Base-by-base conservation (phyloP, 2,329 filamentous ascomycete genomes). In the Dactylellina haptotyla region DNA sequence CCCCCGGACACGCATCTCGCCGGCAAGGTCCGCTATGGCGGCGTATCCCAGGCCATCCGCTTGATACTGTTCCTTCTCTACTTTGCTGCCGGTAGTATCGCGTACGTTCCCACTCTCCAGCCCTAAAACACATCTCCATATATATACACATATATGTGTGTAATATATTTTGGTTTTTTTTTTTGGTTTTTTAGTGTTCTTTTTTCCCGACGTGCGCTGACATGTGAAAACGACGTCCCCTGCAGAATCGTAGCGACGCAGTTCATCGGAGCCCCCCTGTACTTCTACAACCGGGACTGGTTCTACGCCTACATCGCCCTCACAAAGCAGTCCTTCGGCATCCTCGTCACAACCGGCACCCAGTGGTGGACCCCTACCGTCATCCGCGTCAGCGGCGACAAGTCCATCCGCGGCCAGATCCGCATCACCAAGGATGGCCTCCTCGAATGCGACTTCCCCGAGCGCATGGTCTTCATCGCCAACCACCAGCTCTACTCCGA, bases 401-500 rank as follows among this genome's bases (percentile, higher is more conserved):
- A 86, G 57, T 92, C 89, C 26, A 90, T 96, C 75, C 85, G 88
- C 5, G 90, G 88, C 14, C 90, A 96, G 81, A 86, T 96, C 59
- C 84, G 84, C 74, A 84, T 89, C 75, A 89, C 87, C 4, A 81
- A 84, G 2, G 90, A 93, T 78, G 92, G 92, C 12, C 86, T 88
- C 61, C 85, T 96, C 34, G 85, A 92, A 78, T 93, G 91, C 80
- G 84, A 87, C 76, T 96, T 96, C 76, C 91, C 92, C 0, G 89
- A 95, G 79, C 87, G 92, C 53, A 83, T 96, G 79, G 86, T 96
- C 25, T 83, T 96, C 82, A 91, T 96, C 80, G 92, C 92, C 25
- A 96, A 96, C 79, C 92, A 96, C 79, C 91, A 95, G 82, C 88
- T 96, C 58, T 96, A 96, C 79, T 94, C 92, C 6, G 92, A 96